These are phyloP conservation scores for Xylaria sp. DNA, from an alignment of 2,329 filamentous ascomycete species.

Conservation along the genomic window DNA sequence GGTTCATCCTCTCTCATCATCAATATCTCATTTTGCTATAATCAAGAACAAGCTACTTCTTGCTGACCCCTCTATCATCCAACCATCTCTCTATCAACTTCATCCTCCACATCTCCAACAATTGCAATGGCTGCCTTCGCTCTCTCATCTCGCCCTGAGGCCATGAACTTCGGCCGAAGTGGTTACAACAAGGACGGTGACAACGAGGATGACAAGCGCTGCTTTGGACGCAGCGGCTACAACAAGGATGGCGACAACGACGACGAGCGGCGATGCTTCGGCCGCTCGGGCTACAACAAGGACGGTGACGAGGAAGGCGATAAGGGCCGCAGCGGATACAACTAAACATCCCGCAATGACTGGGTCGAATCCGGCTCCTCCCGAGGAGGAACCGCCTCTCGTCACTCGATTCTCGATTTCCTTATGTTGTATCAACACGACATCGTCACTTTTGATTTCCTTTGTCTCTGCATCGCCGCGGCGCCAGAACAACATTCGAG, in stretches of 20 bases:
- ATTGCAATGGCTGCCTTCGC: constrained; percentile 54
- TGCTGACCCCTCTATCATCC: constrained; percentile 20
- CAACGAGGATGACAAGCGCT: constrained; percentile 52
- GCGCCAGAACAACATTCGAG: constrained; percentile 38
- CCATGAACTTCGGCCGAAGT: constrained; percentile 56
- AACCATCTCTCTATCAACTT: constrained; percentile 20
- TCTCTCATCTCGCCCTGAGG: constrained; percentile 48
- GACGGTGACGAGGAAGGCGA: constrained; percentile 39
- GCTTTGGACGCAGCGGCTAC: constrained; percentile 50
- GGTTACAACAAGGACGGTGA: constrained; percentile 60
- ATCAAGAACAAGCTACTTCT: constrained; percentile 22
- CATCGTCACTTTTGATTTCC: constrained; percentile 33
- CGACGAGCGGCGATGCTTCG: constrained; percentile 37
- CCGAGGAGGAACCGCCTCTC: constrained; percentile 26
- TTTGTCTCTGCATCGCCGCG: constrained; percentile 41
- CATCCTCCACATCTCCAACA: constrained; percentile 29
- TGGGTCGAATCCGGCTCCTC: constrained; percentile 24
- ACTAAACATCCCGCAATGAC: constrained; percentile 29
- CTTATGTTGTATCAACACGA: constrained; percentile 39
- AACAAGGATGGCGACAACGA: constrained; percentile 50
- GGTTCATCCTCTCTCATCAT: constrained; percentile 19
- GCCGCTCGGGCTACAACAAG: constrained; percentile 41
- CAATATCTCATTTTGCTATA: constrained; percentile 12
- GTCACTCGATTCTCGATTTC: constrained; percentile 13
- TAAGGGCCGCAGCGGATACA: constrained; percentile 38